Evolutionary conservation across 163 green algal genomes (phyloP), one percentile per base, ranked within the genome.

Genomic region (Coccomyxa subellipsoidea): DNA sequence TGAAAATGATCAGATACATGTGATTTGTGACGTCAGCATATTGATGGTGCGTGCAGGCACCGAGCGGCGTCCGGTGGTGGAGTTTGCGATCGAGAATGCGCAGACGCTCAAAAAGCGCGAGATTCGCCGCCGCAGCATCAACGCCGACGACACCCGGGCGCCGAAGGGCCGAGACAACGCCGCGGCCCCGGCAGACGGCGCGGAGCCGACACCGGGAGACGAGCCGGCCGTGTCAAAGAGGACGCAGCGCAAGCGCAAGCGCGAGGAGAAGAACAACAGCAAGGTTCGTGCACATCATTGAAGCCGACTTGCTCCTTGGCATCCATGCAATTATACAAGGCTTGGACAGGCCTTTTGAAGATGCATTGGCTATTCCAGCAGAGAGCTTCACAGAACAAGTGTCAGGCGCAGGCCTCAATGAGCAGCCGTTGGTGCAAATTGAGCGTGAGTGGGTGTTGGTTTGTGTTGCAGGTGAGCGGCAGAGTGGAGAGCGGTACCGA

Each of bases 81-180:
- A 98, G 88, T 99, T 99, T 91, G 94, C 96, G 0, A 91, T 99
- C 15, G 96, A 99, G 77, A 97, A 98, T 81, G 90, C 93, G 1
- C 93, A 93, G 82, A 88, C 91, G 23, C 85, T 96, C 8, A 92
- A 93, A 81, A 90, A 91, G 76, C 84, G 92, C 18, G 27, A 40
- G 40, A 31, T 80, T 69, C 69, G 77, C 1, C 10, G 29, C 7
- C 27, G 23, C 2, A 35, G 59, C 38, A 34, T 80, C 38, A 37
- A 80, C 12, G 27, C 36, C 38, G 29, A 47, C 15, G 25, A 40
- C 31, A 9, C 23, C 29, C 29, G 27, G 32, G 76, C 2, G 21
- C 15, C 37, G 25, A 38, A 66, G 23, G 38, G 38, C 37, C 29
- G 38, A n/a, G 40, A 9, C 40, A 40, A 1, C 12, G n/a, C n/a